Evolutionary conservation across 139 green algal genomes (phyloP), one percentile per base, ranked within the genome.

Genomic region (Chlamydomonas sphaeroides): DNA sequence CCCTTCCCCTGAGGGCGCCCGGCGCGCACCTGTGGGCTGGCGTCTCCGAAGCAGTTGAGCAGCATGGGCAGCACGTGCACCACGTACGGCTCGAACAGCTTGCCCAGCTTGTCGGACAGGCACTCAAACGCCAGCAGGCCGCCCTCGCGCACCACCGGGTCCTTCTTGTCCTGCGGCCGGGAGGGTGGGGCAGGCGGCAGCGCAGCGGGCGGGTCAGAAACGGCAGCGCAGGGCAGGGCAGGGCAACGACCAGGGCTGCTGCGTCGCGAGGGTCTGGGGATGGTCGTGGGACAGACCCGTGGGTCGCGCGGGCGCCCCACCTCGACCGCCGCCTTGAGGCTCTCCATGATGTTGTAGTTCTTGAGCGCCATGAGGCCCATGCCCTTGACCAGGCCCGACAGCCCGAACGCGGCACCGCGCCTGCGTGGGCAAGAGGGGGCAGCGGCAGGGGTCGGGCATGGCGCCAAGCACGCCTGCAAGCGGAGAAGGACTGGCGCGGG

Each of bases 1-100:
- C 45, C 14, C 45, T 53, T 14, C 45, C 14, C 45, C 45, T 53
- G 33, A 49, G 10, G 15, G 2, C 30, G 48, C 39, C 35, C 10
- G 21, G 15, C 38, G 3, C 66, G 39, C 65, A 97, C 94, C 53
- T 87, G 62, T 0, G 88, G 77, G 11, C 91, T 80, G 18, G 70
- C 48, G 88, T 99, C 97, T 17, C 94, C 94, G 85, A 98, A 98
- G 87, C 92, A 94, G 53, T 91, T 88, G 51, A 99, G 92, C 78
- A 99, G 90, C 87, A 97, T 92, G 21, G 95, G 95, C 68, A 99
- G 92, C 69, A 99, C 93, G 78, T 96, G 92, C 75, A 98, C 96
- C 61, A 99, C 92, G 88, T 99, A 99, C n/a, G 97, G 97, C 88
- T 99, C 97, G 90, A 99, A 99, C 45, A 99, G 92, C 53, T 93